phyloP scores from a whole-genome alignment of 2,329 filamentous ascomycete species.

The Cryphonectria carpinicola region DNA sequence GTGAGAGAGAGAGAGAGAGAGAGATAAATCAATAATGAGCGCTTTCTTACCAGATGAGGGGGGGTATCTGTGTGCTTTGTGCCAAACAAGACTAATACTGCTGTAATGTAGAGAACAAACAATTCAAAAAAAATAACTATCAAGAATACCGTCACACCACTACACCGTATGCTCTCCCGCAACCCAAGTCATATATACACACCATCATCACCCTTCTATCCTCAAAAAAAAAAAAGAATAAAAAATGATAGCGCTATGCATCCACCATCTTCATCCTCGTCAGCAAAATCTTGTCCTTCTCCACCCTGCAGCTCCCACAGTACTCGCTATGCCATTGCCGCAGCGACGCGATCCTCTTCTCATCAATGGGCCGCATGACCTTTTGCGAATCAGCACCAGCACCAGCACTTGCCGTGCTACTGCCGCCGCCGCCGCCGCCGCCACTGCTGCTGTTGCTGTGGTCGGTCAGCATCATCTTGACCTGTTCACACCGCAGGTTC shows the following conservation, averaged over 20 bases:
- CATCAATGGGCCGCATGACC: conserved; percentile 35
- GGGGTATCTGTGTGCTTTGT: conserved; percentile 13
- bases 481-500: conserved; percentile 71
- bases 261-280: conserved; percentile 37
- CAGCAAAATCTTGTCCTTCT: conserved; percentile 42
- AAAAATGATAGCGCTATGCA: conserved; percentile 20
- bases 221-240: no score
- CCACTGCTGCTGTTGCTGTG: conserved; percentile 13
- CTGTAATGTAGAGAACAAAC: conserved; percentile 2
- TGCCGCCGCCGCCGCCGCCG: conserved; percentile 29
- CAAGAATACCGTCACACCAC: background rate
- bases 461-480: conserved; percentile 48
- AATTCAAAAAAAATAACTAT: background rate
- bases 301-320: conserved; percentile 59
- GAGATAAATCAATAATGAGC: background rate
- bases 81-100: background rate
- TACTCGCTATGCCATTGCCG: conserved; percentile 56
- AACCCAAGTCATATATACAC: no score
- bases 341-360: conserved; percentile 43
- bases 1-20: background rate
- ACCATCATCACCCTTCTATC: background rate
- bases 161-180: background rate
- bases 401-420: conserved; percentile 13
- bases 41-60: background rate
- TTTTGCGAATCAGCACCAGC: conserved; percentile 30